A percentile compares a stretch with the other conserved stretches of the same genome.
phyloP scores from a whole-genome alignment of 2,329 filamentous ascomycete genomes.

The Bipolaris victoriae region DNA sequence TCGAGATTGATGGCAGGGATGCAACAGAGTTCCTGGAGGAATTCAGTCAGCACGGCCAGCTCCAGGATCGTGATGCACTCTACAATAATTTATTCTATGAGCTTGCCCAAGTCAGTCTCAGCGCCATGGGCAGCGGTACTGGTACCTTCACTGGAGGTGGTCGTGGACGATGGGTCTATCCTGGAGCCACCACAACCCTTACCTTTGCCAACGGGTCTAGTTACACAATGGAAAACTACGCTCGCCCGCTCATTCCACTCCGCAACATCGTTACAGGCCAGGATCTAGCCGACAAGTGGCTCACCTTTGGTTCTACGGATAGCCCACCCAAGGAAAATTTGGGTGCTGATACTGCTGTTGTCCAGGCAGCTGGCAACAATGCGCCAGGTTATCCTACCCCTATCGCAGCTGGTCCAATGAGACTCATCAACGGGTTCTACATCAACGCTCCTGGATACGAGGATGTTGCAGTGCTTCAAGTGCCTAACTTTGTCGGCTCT shows the following conservation, averaged over 20 bases:
- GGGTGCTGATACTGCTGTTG: constrained; percentile 6
- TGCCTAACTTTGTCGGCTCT: constrained; percentile 50
- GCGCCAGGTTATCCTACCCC: constrained; percentile 54
- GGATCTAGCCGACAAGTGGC: constrained; percentile 49
- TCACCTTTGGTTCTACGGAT: constrained; percentile 36
- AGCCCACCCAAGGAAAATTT: not conserved
- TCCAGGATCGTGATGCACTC: constrained; percentile 64
- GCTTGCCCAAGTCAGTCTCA: constrained; percentile 53
- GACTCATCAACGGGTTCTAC: constrained; percentile 56
- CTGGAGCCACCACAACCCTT: constrained; percentile 52
- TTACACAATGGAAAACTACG: constrained; percentile 52
- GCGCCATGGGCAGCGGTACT: constrained; percentile 47
- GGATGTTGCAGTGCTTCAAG: constrained; percentile 54
- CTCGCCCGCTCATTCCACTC: constrained; percentile 49
- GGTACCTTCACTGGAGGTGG: constrained; percentile 55
- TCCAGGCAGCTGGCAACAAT: constrained; percentile 15
- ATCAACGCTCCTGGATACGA: constrained; percentile 52
- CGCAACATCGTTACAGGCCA: constrained; percentile 49
- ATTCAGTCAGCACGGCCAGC: constrained; percentile 54
- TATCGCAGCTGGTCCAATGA: constrained; percentile 47
- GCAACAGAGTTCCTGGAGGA: constrained; percentile 57
- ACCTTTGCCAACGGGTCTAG: constrained; percentile 55
- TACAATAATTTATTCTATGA: constrained; percentile 60
- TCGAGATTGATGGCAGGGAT: constrained; percentile 62
- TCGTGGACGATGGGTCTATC: constrained; percentile 52